A percentile compares a stretch with the other conserved stretches of the same genome.
These are phyloP conservation scores for Yueomyces sp. DNA, from an alignment of 805 yeast species.

Conservation along the genomic window DNA sequence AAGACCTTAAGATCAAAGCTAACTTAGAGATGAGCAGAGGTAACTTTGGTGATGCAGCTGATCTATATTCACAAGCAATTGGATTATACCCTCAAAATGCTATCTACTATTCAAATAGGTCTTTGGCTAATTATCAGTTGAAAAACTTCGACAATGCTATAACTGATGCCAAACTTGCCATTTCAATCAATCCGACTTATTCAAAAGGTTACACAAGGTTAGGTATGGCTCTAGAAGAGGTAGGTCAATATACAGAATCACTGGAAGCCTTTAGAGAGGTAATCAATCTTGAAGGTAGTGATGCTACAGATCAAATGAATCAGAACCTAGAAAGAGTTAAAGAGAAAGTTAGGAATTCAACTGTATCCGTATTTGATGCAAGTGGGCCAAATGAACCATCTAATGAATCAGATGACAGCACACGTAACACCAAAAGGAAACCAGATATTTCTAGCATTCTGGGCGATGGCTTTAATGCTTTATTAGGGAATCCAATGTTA, in stretches of 20 bases:
- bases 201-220: conserved; percentile 88
- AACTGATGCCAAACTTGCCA: conserved; percentile 69
- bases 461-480: conserved; percentile 47
- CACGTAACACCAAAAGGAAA: conserved; percentile 23
- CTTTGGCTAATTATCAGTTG: conserved; percentile 81
- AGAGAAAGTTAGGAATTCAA: conserved; percentile 44
- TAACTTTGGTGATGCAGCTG: conserved; percentile 57
- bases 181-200: conserved; percentile 58
- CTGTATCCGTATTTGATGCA: background rate
- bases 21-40: conserved; percentile 71
- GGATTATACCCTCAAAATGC: conserved; percentile 54
- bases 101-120: conserved; percentile 83
- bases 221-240: conserved; percentile 83
- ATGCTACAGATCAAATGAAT: conserved; percentile 75
- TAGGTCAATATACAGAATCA: conserved; percentile 47
- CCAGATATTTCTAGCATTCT: conserved; percentile 58
- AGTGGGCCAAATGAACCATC: background rate
- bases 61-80: conserved; percentile 67
- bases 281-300: conserved; percentile 68
- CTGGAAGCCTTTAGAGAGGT: conserved; percentile 80
- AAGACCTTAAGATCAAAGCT: conserved; percentile 67
- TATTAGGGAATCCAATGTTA: conserved; percentile 77
- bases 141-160: conserved; percentile 63
- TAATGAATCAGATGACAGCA: background rate
- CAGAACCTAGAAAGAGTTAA: conserved; percentile 87